These are phyloP conservation scores for Alternaria sp. DNA, from an alignment of 2,329 filamentous ascomycete species.

Conservation along the genomic window DNA sequence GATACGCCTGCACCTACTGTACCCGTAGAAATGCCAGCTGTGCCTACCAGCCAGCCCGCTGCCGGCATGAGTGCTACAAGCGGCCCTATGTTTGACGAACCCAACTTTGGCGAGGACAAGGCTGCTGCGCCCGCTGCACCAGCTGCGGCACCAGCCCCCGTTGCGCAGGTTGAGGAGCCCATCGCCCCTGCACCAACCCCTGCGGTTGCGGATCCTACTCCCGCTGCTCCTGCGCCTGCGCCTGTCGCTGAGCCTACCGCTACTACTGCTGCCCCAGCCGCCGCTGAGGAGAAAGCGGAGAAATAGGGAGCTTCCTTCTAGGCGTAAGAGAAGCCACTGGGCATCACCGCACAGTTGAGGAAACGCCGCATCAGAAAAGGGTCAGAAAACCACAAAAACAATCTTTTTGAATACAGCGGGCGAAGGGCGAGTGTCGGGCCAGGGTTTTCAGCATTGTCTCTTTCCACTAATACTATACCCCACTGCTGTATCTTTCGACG, in stretches of 20 bases:
- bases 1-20: conserved; percentile 19
- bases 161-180: not conserved
- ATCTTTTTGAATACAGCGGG: not conserved
- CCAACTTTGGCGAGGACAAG: conserved; percentile 33
- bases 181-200: conserved; percentile 3
- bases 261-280: not conserved
- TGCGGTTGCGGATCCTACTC: not conserved
- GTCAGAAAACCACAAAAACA: not conserved
- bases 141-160: conserved; percentile 19
- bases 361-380: not conserved
- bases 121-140: conserved; percentile 14
- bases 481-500: conserved; percentile 27
- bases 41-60: conserved; percentile 37
- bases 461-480: conserved; percentile 45
- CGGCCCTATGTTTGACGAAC: conserved; percentile 45
- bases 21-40: conserved; percentile 26
- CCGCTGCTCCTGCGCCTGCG: not conserved
- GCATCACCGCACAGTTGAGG: not conserved
- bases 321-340: not conserved
- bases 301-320: not conserved
- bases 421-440: not conserved
- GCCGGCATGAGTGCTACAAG: conserved; percentile 50
- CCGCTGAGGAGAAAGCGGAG: conserved; percentile 6
- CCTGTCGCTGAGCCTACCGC: not conserved
- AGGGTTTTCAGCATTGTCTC: conserved; percentile 13